A percentile compares a stretch with the other conserved stretches of the same genome.
Conservation (phyloP, 129 eudicot genomes). For the Chrysanthemum makinoi region DNA sequence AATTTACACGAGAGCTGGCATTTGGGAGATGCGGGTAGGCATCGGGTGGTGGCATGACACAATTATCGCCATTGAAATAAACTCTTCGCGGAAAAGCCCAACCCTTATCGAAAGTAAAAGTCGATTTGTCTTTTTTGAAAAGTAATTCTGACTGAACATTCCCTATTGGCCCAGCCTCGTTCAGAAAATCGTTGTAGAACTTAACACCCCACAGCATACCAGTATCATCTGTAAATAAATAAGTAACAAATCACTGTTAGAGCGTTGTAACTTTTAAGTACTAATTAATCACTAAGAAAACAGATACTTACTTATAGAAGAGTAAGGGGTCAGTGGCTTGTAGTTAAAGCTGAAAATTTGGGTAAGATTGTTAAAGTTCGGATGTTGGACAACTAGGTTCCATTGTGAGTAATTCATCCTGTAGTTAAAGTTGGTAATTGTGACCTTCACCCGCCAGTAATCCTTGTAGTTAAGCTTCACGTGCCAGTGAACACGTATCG, state of each 20-base stretch:
- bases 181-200: conserved; percentile 83
- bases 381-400: conserved; percentile 91
- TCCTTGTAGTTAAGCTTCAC: conserved; percentile 94
- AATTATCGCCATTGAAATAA: conserved; percentile 91
- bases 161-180: conserved; percentile 83
- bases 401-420: conserved; percentile 90
- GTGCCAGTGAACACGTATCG: conserved; percentile 95
- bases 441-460: conserved; percentile 91
- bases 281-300: conserved; percentile 12
- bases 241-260: conserved; percentile 14
- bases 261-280: not conserved
- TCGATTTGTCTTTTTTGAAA: conserved; percentile 63
- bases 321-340: conserved; percentile 78
- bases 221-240: conserved; percentile 70
- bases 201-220: conserved; percentile 96
- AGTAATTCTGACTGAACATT: conserved; percentile 94
- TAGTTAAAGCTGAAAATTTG: conserved; percentile 90
- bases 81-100: conserved; percentile 96
- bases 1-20: conserved; percentile 37
- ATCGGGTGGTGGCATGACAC: conserved; percentile 99
- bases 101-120: conserved; percentile 85
- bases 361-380: conserved; percentile 90
- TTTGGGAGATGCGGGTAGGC: conserved; percentile 88
- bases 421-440: conserved; percentile 88
- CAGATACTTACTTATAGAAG: conserved; percentile 66